Evolutionary conservation across 176 grass and related monocot genomes (phyloP), one percentile per base, ranked within the genome.

Genomic region (Eragrostis nindensis): DNA sequence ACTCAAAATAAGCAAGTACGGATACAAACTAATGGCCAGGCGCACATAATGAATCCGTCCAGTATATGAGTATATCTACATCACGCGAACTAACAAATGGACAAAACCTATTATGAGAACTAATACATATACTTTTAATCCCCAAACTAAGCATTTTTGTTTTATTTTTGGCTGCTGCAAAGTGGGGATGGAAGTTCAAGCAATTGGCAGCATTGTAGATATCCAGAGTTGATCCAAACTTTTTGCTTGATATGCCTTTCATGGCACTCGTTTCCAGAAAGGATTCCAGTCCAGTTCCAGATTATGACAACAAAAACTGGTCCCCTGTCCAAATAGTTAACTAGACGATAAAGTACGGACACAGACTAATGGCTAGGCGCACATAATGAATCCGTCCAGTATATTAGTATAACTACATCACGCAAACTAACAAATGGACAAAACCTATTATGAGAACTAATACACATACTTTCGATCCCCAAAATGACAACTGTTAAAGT

Each of bases 301-400:
- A 74, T 41, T 88, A 79, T 55, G 29, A 59, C 41, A 50, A 68
- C n/a, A 75, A 48, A 79, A 68, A 39, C 16, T 27, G 52, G 11
- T 76, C 22, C 54, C 22, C 56, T 24, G 56, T 0, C 60, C 18
- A 68, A 68, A 70, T 40, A 14, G 61, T 50, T 7, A 9, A 38
- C 16, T 62, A n/a, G 54, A 77, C 24, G 42, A 19, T 26, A 18
- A 26, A 52, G 39, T 21, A n/a, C n/a, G n/a, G 45, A 16, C 46
- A 32, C 6, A 6, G 1, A 40, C 19, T 22, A 18, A 6, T 50
- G 17, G 19, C 25, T 50, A 66, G 18, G 60, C 42, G 43, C 26
- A 25, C 50, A 22, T 44, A 15, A 8, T 15, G 29, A 65, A 62
- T 48, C 18, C 7, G 16, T 44, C 38, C 15, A 19, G 36, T 62